Evolutionary conservation across 192 early-diverging fungal species (phyloP), one percentile per base, ranked within the genome.

Genomic region (Physocladia obscura): DNA sequence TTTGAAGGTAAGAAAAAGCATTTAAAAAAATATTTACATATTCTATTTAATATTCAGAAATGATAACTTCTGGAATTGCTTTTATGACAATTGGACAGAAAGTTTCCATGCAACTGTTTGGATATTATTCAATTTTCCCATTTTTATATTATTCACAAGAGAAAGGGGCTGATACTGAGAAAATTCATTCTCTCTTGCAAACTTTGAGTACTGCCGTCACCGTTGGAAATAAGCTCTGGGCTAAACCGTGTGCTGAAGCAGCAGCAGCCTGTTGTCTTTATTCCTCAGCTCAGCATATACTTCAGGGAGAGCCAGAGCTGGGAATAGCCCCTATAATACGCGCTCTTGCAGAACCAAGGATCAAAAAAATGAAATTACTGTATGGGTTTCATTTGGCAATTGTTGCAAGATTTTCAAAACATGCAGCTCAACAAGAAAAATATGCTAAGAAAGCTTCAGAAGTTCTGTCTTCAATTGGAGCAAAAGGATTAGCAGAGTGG

Each of bases 21-120:
- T n/a, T n/a, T n/a, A n/a, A n/a, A n/a, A n/a, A n/a, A n/a, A n/a
- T n/a, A n/a, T n/a, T n/a, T n/a, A n/a, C n/a, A n/a, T n/a, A n/a
- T n/a, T n/a, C n/a, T n/a, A n/a, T n/a, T n/a, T n/a, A n/a, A n/a
- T n/a, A n/a, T n/a, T n/a, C n/a, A n/a, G n/a, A n/a, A n/a, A 68
- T 68, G 65, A 57, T 68, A n/a, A 68, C 54, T 57, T 8, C 65
- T 38, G 65, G 65, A 8, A 68, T 68, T 49, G 29, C 39, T 40
- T 49, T 68, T 26, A 68, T 57, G 65, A 39, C 50, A 19, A 52
- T 36, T 19, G 65, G 65, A n/a, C 65, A 68, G 31, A 0, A 34
- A 5, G 39, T 68, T 19, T 38, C 65, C 3, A 56, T 68, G 65
- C 65, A 68, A 11, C 40, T 68, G 52, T 68, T 68, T 68, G 65